Conservation (phyloP, 2,329 filamentous ascomycete genomes). For the Cercospora janseana region DNA sequence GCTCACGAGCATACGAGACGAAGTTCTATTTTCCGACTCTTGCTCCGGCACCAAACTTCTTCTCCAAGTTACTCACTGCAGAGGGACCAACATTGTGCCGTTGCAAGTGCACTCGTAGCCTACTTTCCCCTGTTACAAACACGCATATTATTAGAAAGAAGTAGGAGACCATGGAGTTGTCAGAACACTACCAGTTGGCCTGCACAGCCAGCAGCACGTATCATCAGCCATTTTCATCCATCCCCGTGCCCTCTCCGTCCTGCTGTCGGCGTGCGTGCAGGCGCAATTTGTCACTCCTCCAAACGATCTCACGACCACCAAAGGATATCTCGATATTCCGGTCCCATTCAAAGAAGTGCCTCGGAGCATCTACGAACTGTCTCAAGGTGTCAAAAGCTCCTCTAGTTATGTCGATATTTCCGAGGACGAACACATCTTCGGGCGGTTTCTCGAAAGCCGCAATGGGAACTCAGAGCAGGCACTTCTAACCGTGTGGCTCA, state of each 20-base stretch:
- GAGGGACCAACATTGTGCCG: too few relatives aligned
- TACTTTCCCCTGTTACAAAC: too few relatives aligned
- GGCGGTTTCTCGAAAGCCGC: conserved; percentile 63
- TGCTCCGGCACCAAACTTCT: too few relatives aligned
- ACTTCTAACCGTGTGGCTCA: conserved; percentile 61
- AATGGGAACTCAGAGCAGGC: conserved; percentile 51
- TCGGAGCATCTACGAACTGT: conserved; percentile 48
- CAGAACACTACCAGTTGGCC: too few relatives aligned
- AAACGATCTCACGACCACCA: conserved; percentile 44
- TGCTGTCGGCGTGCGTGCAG: conserved; percentile 7
- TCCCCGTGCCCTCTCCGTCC: neutral
- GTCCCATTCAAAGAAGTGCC: conserved; percentile 60
- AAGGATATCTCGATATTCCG: conserved; percentile 49
- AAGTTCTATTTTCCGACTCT: too few relatives aligned
- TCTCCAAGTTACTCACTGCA: too few relatives aligned
- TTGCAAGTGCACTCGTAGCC: too few relatives aligned
- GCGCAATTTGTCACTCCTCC: conserved; percentile 49
- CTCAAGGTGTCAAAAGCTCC: conserved; percentile 52
- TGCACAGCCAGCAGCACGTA: too few relatives aligned
- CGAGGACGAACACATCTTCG: conserved; percentile 54
- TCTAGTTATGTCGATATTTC: conserved; percentile 41
- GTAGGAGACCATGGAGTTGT: too few relatives aligned
- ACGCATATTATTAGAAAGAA: too few relatives aligned
- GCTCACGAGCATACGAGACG: too few relatives aligned
- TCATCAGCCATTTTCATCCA: neutral